phyloP scores from a whole-genome alignment of 768 basidiomycete species.

The Gloeostereum incarnatum region DNA sequence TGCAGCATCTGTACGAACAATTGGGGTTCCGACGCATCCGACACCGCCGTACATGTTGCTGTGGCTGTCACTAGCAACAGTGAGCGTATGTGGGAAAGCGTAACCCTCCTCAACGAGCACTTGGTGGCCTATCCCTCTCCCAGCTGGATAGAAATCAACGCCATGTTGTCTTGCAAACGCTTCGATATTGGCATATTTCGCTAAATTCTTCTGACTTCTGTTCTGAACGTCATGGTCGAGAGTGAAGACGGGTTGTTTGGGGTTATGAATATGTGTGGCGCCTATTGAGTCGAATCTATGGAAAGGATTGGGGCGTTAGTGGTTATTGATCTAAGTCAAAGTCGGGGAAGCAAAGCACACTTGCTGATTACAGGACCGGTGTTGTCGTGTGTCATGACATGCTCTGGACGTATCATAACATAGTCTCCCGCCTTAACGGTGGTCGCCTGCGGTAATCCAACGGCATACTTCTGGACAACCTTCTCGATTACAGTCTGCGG shows the following conservation, averaged over 20 bases:
- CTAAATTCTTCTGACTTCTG: conserved; percentile 79
- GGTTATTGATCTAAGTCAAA: conserved; percentile 5
- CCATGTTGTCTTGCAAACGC: conserved; percentile 77
- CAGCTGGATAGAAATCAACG: conserved; percentile 95
- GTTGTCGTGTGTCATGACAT: conserved; percentile 98
- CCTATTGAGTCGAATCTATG: conserved; percentile 90
- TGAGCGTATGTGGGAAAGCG: conserved; percentile 91
- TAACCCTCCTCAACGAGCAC: conserved; percentile 97
- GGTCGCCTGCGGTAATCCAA: conserved; percentile 76
- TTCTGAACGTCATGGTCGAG: conserved; percentile 99
- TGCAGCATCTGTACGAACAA: conserved; percentile 91
- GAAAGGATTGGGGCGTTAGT: too few relatives aligned
- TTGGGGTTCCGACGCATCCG: conserved; percentile 94
- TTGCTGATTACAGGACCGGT: conserved; percentile 98
- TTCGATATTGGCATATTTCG: conserved; percentile 90
- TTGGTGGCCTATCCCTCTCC: conserved; percentile 96
- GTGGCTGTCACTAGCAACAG: conserved; percentile 94
- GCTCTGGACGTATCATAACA: conserved; percentile 97
- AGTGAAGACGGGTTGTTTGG: conserved; percentile 87
- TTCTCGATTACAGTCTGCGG: conserved; percentile 95
- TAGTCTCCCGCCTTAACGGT: conserved; percentile 92
- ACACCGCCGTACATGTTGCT: conserved; percentile 99
- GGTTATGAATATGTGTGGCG: conserved; percentile 73
- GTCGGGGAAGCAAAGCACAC: conserved; percentile 31
- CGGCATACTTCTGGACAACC: conserved; percentile 94